A percentile compares a stretch with the other conserved stretches of the same genome.
phyloP scores from a whole-genome alignment of 108 stramenopile species.

The Nitzschia palea region DNA sequence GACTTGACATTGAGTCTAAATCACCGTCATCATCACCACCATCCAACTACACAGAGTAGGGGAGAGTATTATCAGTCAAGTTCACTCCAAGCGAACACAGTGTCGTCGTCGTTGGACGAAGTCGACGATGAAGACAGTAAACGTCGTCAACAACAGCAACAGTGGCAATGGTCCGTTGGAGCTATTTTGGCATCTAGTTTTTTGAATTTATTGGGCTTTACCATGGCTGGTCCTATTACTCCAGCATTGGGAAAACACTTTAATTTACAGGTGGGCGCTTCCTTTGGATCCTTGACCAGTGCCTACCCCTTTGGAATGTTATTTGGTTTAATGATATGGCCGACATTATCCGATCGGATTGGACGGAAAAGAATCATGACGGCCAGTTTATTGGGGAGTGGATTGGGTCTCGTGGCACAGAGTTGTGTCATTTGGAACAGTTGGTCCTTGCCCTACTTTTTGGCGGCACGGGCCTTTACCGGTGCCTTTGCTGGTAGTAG shows the following conservation, averaged over 20 bases:
- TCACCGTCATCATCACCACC: too few relatives aligned
- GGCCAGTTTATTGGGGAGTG: slow-evolving; percentile 48
- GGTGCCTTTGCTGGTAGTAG: slow-evolving; percentile 68
- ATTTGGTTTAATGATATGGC: slow-evolving; percentile 74
- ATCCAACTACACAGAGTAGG: too few relatives aligned
- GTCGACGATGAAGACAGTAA: too few relatives aligned
- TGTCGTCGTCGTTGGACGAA: too few relatives aligned
- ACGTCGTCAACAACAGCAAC: not conserved
- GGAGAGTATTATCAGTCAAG: too few relatives aligned
- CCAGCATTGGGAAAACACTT: slow-evolving; percentile 76
- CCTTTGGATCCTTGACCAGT: slow-evolving; percentile 69
- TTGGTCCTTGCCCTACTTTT: slow-evolving; percentile 50
- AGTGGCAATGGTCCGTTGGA: slow-evolving; percentile 27
- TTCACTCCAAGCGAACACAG: too few relatives aligned
- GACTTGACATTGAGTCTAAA: too few relatives aligned
- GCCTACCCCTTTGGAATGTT: slow-evolving; percentile 84
- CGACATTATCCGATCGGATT: slow-evolving; percentile 60
- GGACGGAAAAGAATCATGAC: slow-evolving; percentile 64
- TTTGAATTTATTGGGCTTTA: slow-evolving; percentile 79
- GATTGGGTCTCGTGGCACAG: slow-evolving; percentile 62
- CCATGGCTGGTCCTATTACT: slow-evolving; percentile 74
- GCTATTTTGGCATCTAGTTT: slow-evolving; percentile 60
- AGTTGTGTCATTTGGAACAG: slow-evolving; percentile 42
- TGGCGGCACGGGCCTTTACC: slow-evolving; percentile 62
- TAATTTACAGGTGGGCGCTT: slow-evolving; percentile 62